These are phyloP conservation scores for Penicillium sclerotigenum DNA, from an alignment of 2,329 filamentous ascomycete species.

Conservation along the genomic window DNA sequence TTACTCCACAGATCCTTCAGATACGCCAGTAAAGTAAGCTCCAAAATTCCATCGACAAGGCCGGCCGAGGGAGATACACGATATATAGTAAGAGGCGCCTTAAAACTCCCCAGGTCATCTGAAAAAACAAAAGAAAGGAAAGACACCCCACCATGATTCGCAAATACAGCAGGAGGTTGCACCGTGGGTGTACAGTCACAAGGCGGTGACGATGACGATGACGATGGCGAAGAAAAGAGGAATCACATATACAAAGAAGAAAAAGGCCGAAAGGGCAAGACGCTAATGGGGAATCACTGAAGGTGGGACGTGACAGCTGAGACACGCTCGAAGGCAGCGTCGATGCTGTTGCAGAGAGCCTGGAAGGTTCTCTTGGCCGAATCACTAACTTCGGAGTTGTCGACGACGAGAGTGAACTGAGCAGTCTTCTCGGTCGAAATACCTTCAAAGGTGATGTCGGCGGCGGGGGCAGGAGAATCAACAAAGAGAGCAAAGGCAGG, in stretches of 20 bases:
- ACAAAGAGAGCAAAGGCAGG: constrained; percentile 50
- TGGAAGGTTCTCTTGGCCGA: constrained; percentile 35
- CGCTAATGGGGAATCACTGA: constrained; percentile 34
- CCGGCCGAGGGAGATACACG: constrained; percentile 14
- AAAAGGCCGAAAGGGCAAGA: constrained; percentile 15
- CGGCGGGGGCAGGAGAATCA: constrained; percentile 47
- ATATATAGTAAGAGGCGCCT: constrained; percentile 20
- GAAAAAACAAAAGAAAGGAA: background rate
- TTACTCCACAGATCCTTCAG: constrained; percentile 19
- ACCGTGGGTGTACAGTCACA: constrained; percentile 19
- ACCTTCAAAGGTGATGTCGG: constrained; percentile 45
- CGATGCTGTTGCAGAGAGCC: constrained; percentile 40
- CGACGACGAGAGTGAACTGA: constrained; percentile 63
- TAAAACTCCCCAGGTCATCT: constrained; percentile 17
- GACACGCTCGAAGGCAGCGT: constrained; percentile 43
- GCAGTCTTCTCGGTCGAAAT: constrained; percentile 64
- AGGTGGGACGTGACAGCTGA: constrained; percentile 42
- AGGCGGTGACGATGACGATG: constrained; percentile 12
- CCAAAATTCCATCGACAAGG: constrained; percentile 20
- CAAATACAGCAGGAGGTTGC: constrained; percentile 11
- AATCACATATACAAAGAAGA: constrained; percentile 26
- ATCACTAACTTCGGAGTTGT: constrained; percentile 25
- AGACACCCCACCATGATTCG: constrained; percentile 5
- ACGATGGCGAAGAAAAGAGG: background rate
- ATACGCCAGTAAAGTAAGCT: constrained; percentile 14